Conservation (phyloP, 345 rosid genomes). For the Camelina sativa region DNA sequence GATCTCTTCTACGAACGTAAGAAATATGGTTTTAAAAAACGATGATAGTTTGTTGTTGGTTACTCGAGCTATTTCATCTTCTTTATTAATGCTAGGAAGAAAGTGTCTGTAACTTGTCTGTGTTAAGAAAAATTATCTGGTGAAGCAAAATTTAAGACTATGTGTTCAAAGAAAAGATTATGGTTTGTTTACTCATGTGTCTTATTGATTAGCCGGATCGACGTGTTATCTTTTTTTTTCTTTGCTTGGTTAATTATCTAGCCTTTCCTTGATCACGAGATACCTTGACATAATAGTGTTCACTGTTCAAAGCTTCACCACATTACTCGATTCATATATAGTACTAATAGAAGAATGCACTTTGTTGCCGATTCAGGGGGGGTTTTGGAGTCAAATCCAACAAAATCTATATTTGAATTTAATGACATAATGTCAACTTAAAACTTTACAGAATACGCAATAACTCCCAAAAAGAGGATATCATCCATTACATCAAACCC, state of each 20-base stretch:
- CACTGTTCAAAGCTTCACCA: background rate
- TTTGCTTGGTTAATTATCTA: background rate
- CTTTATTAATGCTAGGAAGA: background rate
- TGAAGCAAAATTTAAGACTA: background rate
- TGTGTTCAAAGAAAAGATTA: background rate
- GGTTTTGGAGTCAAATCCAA: too few relatives aligned
- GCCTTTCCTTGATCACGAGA: background rate
- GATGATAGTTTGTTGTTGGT: constrained; percentile 21
- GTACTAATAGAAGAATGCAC: too few relatives aligned
- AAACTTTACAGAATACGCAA: constrained; percentile 11
- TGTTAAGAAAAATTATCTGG: background rate
- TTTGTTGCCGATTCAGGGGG: too few relatives aligned
- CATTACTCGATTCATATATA: background rate
- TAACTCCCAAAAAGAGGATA: constrained; percentile 1
- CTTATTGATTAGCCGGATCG: constrained; percentile 4
- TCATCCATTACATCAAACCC: constrained; percentile 21
- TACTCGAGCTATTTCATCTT: background rate
- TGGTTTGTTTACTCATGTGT: constrained; percentile 1
- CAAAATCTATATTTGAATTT: too few relatives aligned
- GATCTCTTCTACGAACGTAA: constrained; percentile 66
- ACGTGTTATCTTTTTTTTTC: background rate
- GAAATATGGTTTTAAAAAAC: constrained; percentile 67
- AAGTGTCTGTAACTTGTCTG: constrained; percentile 10
- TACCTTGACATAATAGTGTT: background rate
- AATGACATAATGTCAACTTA: constrained; percentile 18